These are phyloP conservation scores for Phaeosphaeriaceae sp. DNA, from an alignment of 2,329 filamentous ascomycete genomes.

Conservation along the genomic window DNA sequence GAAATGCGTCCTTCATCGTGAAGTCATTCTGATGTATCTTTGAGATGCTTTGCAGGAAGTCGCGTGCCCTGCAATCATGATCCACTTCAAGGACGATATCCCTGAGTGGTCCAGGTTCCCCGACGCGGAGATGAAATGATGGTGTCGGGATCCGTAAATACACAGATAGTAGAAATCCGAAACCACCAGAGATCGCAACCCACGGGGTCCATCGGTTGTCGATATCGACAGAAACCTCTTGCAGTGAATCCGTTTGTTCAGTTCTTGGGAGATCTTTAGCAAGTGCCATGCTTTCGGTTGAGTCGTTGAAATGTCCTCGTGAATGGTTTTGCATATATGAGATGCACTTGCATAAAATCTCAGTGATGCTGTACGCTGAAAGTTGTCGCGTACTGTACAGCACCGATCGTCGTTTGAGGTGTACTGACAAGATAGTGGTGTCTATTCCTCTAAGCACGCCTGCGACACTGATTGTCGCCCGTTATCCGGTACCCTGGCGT, in stretches of 20 bases:
- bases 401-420: not conserved
- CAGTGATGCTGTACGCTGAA: not conserved
- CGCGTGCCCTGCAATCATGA: not conserved
- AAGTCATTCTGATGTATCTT: not conserved
- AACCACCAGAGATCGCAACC: not conserved
- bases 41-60: not conserved
- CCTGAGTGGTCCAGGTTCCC: not conserved
- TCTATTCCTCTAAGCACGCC: not conserved
- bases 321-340: not conserved
- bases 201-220: not conserved
- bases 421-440: not conserved
- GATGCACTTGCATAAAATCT: not conserved
- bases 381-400: not conserved
- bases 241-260: not conserved
- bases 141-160: not conserved
- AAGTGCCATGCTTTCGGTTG: not conserved
- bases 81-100: not conserved
- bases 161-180: not conserved
- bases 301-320: not conserved
- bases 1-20: not conserved
- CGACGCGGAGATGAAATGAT: not conserved
- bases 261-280: not conserved
- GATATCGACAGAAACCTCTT: not conserved
- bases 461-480: not conserved
- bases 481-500: not conserved